phyloP scores from a whole-genome alignment of 768 basidiomycete genomes.

The Tricholoma sp. region DNA sequence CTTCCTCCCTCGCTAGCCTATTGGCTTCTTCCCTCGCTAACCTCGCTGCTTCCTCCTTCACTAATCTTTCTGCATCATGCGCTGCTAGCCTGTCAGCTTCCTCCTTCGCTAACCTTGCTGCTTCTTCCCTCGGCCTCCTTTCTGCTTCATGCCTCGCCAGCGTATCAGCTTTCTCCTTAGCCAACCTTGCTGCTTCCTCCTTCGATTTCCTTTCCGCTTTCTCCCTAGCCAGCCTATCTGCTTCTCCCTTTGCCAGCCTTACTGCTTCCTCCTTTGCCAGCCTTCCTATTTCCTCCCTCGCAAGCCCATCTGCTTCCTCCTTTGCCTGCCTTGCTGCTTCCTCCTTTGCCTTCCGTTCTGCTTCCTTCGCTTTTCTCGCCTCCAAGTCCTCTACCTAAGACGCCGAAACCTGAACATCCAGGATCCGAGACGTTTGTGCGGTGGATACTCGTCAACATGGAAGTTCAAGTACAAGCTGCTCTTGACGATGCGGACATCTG shows the following conservation, averaged over 20 bases:
- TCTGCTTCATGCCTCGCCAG: too few relatives aligned
- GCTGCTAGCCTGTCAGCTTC: not conserved
- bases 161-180: too few relatives aligned
- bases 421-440: constrained; percentile 9
- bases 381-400: constrained; percentile 13
- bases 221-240: not conserved
- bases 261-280: not conserved
- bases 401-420: constrained; percentile 14
- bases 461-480: constrained; percentile 16
- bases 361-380: not conserved
- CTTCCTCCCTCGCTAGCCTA: not conserved
- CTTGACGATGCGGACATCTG: constrained; percentile 14
- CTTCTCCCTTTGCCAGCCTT: not conserved
- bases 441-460: constrained; percentile 16
- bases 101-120: not conserved
- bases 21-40: not conserved
- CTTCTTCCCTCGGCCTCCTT: not conserved
- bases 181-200: too few relatives aligned
- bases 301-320: not conserved
- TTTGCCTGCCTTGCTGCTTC: not conserved
- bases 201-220: too few relatives aligned
- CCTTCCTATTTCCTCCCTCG: not conserved
- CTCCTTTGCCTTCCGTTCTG: constrained; percentile 1
- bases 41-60: not conserved
- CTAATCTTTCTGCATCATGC: not conserved